Base-by-base conservation (phyloP, 192 early-diverging fungal species). In the Coemansia sp. region DNA sequence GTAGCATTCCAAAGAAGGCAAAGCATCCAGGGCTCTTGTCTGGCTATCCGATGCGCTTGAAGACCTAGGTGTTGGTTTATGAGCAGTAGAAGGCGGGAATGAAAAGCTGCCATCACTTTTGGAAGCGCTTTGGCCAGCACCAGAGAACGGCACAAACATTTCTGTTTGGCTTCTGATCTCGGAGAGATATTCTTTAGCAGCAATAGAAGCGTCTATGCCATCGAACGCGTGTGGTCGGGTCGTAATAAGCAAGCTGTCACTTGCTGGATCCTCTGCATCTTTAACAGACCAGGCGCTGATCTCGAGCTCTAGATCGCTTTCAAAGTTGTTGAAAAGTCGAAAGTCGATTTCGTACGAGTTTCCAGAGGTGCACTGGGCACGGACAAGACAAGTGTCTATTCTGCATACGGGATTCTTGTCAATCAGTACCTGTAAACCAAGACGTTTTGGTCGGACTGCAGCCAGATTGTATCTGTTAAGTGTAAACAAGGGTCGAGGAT, bases 401-500 rank as follows among this genome's bases (percentile, higher is more conserved):
- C 59, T 49, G 6, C 29, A 28, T 12, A 66, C 52, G 5, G 34
- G 42, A 0, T 10, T 11, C 7, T 59, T 66, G 54, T 60, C 56
- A 5, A 80, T 66, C 0, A 36, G n/a, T 11, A 72, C 32, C 0
- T 30, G 60, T 33, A 69, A 45, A 31, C 50, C 63, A 5, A 81
- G 56, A 4, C 20, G 28, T 7, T 33, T 42, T 0, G 67, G 78
- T 55, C 52, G 63, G 20, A 76, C 64, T 2, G 56, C 58, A 16
- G 14, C 49, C 28, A 76, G 54, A 18, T 30, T 40, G 4, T 30
- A 11, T n/a, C 56, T 50, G 33, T 48, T 60, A 17, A 76, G 48
- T 0, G 31, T 33, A 28, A 81, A 54, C 14, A 73, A 20, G 12
- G 42, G 18, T 7, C 78, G 73, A 2, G 73, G 70, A 22, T 81